phyloP scores from a whole-genome alignment of 2,329 filamentous ascomycete species.

The Ramularia collo-cygni region DNA sequence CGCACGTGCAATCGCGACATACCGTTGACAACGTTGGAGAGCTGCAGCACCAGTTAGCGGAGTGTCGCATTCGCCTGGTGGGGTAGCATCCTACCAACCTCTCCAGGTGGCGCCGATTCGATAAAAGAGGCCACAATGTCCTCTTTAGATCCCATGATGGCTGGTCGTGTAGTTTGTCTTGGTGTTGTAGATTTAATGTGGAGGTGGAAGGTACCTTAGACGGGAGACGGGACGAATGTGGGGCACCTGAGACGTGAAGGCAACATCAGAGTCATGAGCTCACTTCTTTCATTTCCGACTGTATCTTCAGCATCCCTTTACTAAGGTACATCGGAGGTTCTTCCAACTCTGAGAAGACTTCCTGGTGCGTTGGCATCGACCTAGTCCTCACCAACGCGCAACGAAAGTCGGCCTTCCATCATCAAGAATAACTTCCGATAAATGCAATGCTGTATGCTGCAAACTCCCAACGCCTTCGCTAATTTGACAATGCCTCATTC shows the following conservation, averaged over 20 bases:
- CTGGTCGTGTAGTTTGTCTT: not conserved
- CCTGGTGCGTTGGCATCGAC: no score
- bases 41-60: conserved; percentile 45
- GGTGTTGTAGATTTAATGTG: not conserved
- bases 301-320: no score
- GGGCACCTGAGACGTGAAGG: no score
- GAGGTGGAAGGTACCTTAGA: not conserved
- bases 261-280: no score
- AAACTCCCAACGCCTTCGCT: conserved; percentile 9
- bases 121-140: conserved; percentile 65
- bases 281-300: no score
- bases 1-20: no score
- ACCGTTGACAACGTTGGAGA: conserved; percentile 84
- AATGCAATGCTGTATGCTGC: no score
- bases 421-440: no score
- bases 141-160: conserved; percentile 26
- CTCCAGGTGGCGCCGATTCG: conserved; percentile 88
- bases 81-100: conserved; percentile 54
- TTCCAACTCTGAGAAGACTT: no score
- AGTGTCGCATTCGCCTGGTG: not conserved
- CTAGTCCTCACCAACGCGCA: not conserved
- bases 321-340: no score
- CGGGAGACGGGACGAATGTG: no score
- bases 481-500: conserved; percentile 50
- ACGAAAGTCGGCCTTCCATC: no score